A percentile compares a stretch with the other conserved stretches of the same genome.
phyloP scores from a whole-genome alignment of 1,284 basidiomycete species.

The Mycena citricolor region DNA sequence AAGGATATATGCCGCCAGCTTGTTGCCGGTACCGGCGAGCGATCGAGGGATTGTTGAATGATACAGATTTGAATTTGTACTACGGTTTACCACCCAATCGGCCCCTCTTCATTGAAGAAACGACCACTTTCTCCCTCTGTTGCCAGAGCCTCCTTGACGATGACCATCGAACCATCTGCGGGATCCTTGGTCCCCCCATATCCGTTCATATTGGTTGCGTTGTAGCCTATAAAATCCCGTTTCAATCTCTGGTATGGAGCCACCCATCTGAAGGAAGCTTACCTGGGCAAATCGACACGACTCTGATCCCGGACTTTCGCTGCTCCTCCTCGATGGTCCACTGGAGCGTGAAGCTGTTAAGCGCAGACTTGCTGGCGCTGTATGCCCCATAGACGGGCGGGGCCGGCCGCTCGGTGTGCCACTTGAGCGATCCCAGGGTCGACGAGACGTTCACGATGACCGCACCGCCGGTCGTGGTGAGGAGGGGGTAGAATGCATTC shows the following conservation, averaged over 20 bases:
- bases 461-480: slow-evolving; percentile 5
- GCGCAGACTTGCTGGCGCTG: slow-evolving; percentile 15
- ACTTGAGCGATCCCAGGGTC: not conserved
- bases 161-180: slow-evolving; percentile 16
- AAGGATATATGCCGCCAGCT: too few species aligned
- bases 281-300: slow-evolving; percentile 17
- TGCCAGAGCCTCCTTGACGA: slow-evolving; percentile 11
- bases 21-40: too few species aligned
- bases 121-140: slow-evolving; percentile 1
- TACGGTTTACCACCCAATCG: slow-evolving; percentile 1
- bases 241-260: too few species aligned
- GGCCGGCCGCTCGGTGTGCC: not conserved
- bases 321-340: slow-evolving; percentile 15
- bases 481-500: slow-evolving; percentile 4
- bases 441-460: slow-evolving; percentile 20
- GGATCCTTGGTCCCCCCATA: slow-evolving; percentile 4
- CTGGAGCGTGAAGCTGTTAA: slow-evolving; percentile 16
- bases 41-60: too few species aligned
- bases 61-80: too few species aligned
- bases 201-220: slow-evolving; percentile 10
- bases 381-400: slow-evolving; percentile 2
- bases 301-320: slow-evolving; percentile 10
- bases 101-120: not conserved
- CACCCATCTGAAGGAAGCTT: not conserved
- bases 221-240: slow-evolving; percentile 6